These are phyloP conservation scores for Calocybe indica DNA, from an alignment of 768 basidiomycete species.

Conservation along the genomic window DNA sequence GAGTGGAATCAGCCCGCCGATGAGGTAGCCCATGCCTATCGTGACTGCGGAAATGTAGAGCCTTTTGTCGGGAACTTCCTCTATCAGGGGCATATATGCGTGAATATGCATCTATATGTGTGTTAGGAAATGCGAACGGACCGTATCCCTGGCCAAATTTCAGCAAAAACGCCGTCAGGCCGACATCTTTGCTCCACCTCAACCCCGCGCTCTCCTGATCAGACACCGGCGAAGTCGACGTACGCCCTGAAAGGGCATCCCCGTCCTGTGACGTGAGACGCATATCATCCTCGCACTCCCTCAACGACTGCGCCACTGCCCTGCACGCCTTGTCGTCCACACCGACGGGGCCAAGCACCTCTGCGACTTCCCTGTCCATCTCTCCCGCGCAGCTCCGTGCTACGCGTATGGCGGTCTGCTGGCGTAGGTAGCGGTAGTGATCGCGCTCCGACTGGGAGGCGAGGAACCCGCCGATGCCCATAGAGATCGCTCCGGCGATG, in stretches of 20 bases:
- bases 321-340: conserved; percentile 79
- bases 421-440: conserved; percentile 78
- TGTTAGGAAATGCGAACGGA: conserved; percentile 26
- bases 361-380: conserved; percentile 92
- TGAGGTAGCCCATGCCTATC: conserved; percentile 89
- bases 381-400: conserved; percentile 86
- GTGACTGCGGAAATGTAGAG: conserved; percentile 91
- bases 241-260: conserved; percentile 8
- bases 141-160: conserved; percentile 94
- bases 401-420: conserved; percentile 77
- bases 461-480: conserved; percentile 98
- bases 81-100: conserved; percentile 28
- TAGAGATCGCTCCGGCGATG: conserved; percentile 92
- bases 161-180: conserved; percentile 88
- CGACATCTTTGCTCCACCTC: conserved; percentile 72
- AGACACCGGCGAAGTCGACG: conserved; percentile 5
- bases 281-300: conserved; percentile 49
- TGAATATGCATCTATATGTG: background rate
- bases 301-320: conserved; percentile 70
- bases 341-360: conserved; percentile 83
- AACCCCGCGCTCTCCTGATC: conserved; percentile 55
- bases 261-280: conserved; percentile 4
- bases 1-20: conserved; percentile 92
- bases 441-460: conserved; percentile 96
- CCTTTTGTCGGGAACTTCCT: conserved; percentile 82